Base-by-base conservation (phyloP, 2,329 filamentous ascomycete species). In the Colletotrichum eleusines region DNA sequence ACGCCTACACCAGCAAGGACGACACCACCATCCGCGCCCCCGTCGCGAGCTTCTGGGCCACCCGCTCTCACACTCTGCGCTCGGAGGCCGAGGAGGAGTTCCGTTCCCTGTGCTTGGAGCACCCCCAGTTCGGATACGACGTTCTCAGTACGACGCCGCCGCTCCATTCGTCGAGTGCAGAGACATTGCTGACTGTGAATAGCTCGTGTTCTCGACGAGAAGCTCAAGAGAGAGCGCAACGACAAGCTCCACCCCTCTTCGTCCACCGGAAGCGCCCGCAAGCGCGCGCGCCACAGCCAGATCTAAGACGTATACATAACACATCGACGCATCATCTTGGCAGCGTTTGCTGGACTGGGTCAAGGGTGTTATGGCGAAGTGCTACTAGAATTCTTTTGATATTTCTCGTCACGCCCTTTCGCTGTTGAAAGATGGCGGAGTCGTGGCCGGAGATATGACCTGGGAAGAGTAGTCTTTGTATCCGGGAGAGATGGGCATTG, bases 121-220 rank as follows among this genome's bases (percentile, higher is more conserved):
- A 91, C 79, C 95, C 95, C 23, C 92, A 97, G 78, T 98, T 98
- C 79, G 92, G 92, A 77, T 98, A 95, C 84, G 95, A 98, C 80
- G 93, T 98, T 66, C 88, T 98, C 71, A 94, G 90, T 94, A 85
- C 51, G 35, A 85, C 51, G 35, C 59, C n/a, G 18, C 53, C n/a
- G 0, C 46, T 18, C 58, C n/a, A 63, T 46, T 63, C 77, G 73
- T 77, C n/a, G 20, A 8, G 11, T 11, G 57, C 51, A 14, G 14
- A 20, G 9, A 42, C 14, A 2, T 35, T 73, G 64, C 74, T 77
- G 65, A 78, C 60, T 33, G 12, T 48, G 23, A 33, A 54, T 76
- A 90, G 88, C 88, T 20, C 88, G 88, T 71, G 88, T 91, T 26
- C 80, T 91, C 78, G 88, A 91, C 82, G 87, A 90, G 78, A 91